Conservation (phyloP, 495 filamentous ascomycete genomes). For the Physcia stellaris region DNA sequence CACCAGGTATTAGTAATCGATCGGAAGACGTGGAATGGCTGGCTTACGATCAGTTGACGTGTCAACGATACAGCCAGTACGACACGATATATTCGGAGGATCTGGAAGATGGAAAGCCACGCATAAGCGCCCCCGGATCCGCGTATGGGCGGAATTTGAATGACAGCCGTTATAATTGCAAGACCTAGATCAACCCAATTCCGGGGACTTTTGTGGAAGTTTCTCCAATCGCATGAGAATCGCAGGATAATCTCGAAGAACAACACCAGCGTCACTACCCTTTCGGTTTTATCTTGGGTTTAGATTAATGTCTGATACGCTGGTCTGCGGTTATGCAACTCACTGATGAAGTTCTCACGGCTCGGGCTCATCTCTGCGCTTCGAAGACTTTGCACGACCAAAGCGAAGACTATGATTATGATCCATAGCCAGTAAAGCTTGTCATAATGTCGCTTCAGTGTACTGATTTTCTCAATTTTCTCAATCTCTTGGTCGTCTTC, state of each 20-base stretch:
- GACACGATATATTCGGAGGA: slow-evolving; percentile 81
- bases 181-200: slow-evolving; percentile 74
- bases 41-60: slow-evolving; percentile 56
- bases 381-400: slow-evolving; percentile 60
- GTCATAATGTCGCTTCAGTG: slow-evolving; percentile 54
- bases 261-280: slow-evolving; percentile 64
- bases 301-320: no score
- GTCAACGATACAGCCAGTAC: slow-evolving; percentile 83
- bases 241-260: slow-evolving; percentile 72
- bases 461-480: slow-evolving; percentile 34
- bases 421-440: slow-evolving; percentile 72
- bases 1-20: not conserved
- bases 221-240: slow-evolving; percentile 62
- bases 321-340: no score
- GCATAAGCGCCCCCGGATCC: slow-evolving; percentile 65
- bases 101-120: slow-evolving; percentile 88
- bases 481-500: slow-evolving; percentile 27
- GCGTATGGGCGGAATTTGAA: slow-evolving; percentile 72
- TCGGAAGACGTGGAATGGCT: not conserved
- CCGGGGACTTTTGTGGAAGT: slow-evolving; percentile 54
- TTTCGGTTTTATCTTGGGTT: no score
- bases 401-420: slow-evolving; percentile 58
- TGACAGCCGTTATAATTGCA: slow-evolving; percentile 67
- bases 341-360: slow-evolving; percentile 39
- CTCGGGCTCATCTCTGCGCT: slow-evolving; percentile 53